Percentiles rank a stretch among this genome's conserved stretches.
Conservation (phyloP, 129 eudicot species). For the Helianthus annuus region DNA sequence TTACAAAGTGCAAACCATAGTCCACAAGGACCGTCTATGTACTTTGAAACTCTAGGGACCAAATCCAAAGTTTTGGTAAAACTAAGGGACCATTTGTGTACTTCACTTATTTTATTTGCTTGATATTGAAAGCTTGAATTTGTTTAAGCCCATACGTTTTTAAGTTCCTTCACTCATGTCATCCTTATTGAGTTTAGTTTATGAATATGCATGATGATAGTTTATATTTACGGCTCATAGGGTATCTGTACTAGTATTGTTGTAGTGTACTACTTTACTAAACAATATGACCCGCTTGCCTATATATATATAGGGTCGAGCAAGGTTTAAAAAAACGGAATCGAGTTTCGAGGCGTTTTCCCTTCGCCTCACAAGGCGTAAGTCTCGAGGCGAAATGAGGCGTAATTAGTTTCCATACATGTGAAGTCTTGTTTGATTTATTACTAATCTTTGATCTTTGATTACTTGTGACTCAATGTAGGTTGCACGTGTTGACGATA, state of each 20-base stretch:
- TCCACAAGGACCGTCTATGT: too few relatives aligned
- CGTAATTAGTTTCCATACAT: background rate
- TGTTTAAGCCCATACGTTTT: background rate
- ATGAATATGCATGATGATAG: background rate
- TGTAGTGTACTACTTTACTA: background rate
- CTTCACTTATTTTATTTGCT: background rate
- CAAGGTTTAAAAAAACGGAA: too few relatives aligned
- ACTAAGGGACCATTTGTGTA: too few relatives aligned
- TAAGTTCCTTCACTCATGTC: background rate
- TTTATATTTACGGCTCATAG: background rate
- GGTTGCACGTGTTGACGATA: slow-evolving; percentile 73
- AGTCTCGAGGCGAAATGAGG: too few relatives aligned
- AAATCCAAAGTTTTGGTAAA: too few relatives aligned
- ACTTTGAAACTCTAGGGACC: too few relatives aligned
- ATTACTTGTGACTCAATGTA: slow-evolving; percentile 34
- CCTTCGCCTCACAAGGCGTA: too few relatives aligned
- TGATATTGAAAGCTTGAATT: background rate
- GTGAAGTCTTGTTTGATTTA: background rate
- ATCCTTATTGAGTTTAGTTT: background rate
- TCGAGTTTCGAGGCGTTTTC: too few relatives aligned
- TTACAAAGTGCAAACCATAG: too few relatives aligned
- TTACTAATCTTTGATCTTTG: background rate
- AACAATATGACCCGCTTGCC: background rate
- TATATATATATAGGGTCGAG: too few relatives aligned
- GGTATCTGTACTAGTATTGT: background rate